A percentile compares a stretch with the other conserved stretches of the same genome.
These are phyloP conservation scores for Coemansia sp. DNA, from an alignment of 192 early-diverging fungal species.

Conservation along the genomic window DNA sequence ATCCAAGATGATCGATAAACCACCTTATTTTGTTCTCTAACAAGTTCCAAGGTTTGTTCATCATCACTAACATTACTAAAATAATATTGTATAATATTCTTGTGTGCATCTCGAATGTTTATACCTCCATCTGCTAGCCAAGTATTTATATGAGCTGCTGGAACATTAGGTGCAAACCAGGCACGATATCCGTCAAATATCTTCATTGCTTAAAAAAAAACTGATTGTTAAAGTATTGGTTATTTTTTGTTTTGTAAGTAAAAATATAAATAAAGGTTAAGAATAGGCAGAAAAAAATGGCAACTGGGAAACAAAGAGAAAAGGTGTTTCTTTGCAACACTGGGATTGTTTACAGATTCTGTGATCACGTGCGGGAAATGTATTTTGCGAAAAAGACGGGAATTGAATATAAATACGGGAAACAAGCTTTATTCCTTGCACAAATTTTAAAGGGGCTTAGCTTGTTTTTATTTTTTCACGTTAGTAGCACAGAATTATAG, in stretches of 20 bases:
- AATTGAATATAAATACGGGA: neutral
- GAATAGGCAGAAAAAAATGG: slow-evolving; percentile 1
- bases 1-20: slow-evolving; percentile 50
- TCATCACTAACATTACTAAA: slow-evolving; percentile 41
- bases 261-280: neutral
- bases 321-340: neutral
- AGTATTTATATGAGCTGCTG: slow-evolving; percentile 29
- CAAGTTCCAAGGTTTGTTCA: slow-evolving; percentile 18
- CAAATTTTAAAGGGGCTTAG: neutral
- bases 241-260: neutral
- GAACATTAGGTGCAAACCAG: slow-evolving; percentile 51
- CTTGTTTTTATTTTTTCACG: neutral
- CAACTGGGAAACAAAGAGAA: slow-evolving; percentile 3
- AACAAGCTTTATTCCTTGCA: neutral
- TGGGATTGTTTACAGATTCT: neutral
- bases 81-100: slow-evolving; percentile 32
- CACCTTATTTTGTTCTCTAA: slow-evolving; percentile 29
- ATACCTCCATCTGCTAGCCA: slow-evolving; percentile 47
- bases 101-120: slow-evolving; percentile 38
- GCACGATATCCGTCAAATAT: slow-evolving; percentile 45
- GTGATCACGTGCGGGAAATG: neutral
- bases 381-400: neutral
- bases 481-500: neutral
- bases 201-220: slow-evolving; percentile 41
- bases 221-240: neutral